Evolutionary conservation across 2,329 filamentous ascomycete genomes (phyloP), one percentile per base, ranked within the genome.

Genomic region (Diplodia intermedia): DNA sequence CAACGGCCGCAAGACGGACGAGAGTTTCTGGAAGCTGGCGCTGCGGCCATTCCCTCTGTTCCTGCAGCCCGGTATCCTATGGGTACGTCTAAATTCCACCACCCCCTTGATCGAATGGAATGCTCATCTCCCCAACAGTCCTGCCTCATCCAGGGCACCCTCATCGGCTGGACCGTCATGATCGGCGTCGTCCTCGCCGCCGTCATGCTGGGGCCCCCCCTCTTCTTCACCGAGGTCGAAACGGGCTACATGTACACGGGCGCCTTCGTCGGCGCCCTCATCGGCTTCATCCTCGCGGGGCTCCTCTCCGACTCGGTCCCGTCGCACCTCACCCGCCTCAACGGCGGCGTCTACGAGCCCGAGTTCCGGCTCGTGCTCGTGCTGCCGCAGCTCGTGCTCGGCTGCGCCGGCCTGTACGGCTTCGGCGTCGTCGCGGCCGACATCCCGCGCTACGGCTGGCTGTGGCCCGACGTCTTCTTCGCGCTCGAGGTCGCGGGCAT

Each of bases 141-240:
- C 18, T 88, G 86, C 73, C 83, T 97, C 3, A 92, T 94, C 61
- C 94, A 97, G 83, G 94, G 94, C 18, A 88, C 91, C 4, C 88
- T 97, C 75, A 97, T 97, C 74, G 94, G 94, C 71, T 98, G 94
- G 94, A 97, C 94, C 1, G 92, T 97, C 18, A 92, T 97, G 75
- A 94, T 97, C 71, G 91, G 92, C 68, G 90, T 95, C 69, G 88
- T 95, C 71, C 82, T 96, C 55, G 91, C 90, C n/a, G 88, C 90
- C 69, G 89, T 96, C 72, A 94, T 95, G 81, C 85, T 96, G 56
- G 89, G 90, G 1, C 90, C 90, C 1, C 92, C 92, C 0, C 86
- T 94, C 50, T 95, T 89, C 83, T 97, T 94, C 86, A 84, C 88
- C 73, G 90, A 95, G 79, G 88, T 92, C 65, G 81, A 91, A 74